Evolutionary conservation across 768 basidiomycete genomes (phyloP).

Genomic region (Trametes coccinea): DNA sequence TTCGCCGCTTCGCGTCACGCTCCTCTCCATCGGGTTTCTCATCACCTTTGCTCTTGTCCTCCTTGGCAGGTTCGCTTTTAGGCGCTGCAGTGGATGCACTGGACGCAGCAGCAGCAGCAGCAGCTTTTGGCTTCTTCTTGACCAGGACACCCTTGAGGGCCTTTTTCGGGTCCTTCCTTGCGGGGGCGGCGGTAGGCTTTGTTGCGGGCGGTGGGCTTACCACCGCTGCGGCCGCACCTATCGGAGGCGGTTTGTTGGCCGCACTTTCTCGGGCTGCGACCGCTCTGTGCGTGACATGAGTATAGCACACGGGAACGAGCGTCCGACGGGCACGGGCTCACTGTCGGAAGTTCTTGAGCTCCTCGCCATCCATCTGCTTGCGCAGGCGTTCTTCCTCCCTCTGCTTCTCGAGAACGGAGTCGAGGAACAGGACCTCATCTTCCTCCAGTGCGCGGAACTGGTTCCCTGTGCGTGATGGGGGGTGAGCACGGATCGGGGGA

Average conservation of each 20-base stretch:
- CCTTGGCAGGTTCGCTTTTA: constrained; percentile 13
- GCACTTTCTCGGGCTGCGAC: constrained; percentile 69
- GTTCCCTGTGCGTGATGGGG: constrained; percentile 52
- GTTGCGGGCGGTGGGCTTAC: constrained; percentile 31
- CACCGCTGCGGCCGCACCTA: constrained; percentile 30
- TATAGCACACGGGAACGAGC: neutral
- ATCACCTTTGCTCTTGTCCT: constrained; percentile 15
- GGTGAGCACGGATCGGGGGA: neutral
- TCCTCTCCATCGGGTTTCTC: constrained; percentile 20
- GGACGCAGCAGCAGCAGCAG: constrained; percentile 10
- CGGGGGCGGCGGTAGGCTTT: constrained; percentile 28
- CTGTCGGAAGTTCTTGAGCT: constrained; percentile 79
- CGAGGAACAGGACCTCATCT: constrained; percentile 88
- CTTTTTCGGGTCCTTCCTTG: constrained; percentile 67
- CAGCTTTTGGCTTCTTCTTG: constrained; percentile 66
- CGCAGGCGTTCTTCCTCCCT: constrained; percentile 75
- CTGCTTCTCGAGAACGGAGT: constrained; percentile 76
- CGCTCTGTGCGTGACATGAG: constrained; percentile 41
- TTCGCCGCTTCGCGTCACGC: constrained; percentile 61
- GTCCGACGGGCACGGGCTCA: constrained; percentile 34
- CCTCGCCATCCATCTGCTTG: constrained; percentile 74
- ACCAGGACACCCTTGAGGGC: constrained; percentile 77
- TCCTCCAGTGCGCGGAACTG: constrained; percentile 89
- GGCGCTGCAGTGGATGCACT: neutral
- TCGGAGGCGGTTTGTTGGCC: constrained; percentile 37